phyloP scores from a whole-genome alignment of 2,329 filamentous ascomycete genomes.

The Aspergillus oerlinghausenensis region DNA sequence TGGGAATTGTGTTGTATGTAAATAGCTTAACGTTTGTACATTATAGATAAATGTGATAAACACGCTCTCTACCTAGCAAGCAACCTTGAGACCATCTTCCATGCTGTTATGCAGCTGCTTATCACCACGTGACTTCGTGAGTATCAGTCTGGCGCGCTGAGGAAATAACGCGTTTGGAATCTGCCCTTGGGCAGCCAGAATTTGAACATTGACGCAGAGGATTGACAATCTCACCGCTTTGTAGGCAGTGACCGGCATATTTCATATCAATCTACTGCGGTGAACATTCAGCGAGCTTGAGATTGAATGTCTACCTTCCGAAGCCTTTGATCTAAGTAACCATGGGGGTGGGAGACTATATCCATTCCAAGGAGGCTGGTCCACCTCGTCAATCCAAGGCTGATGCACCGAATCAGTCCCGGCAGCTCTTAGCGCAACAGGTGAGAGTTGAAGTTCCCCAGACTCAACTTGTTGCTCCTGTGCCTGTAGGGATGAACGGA shows the following conservation, averaged over 20 bases:
- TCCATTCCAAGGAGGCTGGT: constrained; percentile 35
- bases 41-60: neutral
- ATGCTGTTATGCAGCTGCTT: neutral
- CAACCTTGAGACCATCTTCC: neutral
- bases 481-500: constrained; percentile 13
- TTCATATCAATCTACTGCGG: neutral
- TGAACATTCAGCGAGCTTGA: neutral
- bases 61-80: neutral
- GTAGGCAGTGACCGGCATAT: neutral
- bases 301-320: neutral
- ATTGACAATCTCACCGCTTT: neutral
- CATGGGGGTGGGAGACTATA: constrained; percentile 41
- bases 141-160: constrained; percentile 18
- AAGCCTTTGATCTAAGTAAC: constrained; percentile 6
- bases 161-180: neutral
- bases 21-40: neutral
- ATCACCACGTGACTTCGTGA: constrained; percentile 29
- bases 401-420: constrained; percentile 21
- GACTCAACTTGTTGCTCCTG: constrained; percentile 20
- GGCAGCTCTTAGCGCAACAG: constrained; percentile 32
- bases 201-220: neutral
- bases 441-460: constrained; percentile 32
- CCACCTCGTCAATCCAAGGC: constrained; percentile 23
- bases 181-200: constrained; percentile 3
- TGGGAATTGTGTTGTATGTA: neutral